Base-by-base conservation (phyloP, 1,284 basidiomycete genomes). In the Fistulina hepatica region DNA sequence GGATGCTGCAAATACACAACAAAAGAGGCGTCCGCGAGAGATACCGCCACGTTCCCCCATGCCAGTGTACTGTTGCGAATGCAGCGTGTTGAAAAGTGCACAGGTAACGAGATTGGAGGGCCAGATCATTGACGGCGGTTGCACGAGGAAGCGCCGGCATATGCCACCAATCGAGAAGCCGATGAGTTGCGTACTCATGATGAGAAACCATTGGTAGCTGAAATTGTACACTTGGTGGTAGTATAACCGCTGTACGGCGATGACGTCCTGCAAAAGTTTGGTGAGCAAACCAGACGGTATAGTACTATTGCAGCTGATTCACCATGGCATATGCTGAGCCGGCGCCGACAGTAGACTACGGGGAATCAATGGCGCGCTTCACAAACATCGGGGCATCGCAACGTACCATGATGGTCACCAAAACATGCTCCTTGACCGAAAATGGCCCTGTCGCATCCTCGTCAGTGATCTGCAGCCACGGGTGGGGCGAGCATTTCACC, bases 81-180 rank as follows among this genome's bases (percentile, higher is more conserved):
- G 74, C 5, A 76, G 54, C 1, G 74, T 76, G 53, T 76, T 76
- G 59, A 90, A 76, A 13, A 84, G 71, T 3, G 86, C 82, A 28
- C 81, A 77, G 26, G 63, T 67, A 19, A 85, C 80, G 12, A 90
- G 64, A 36, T 76, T 77, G 16, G 67, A 63, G 0, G 86, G 86
- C 86, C 86, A 90, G 44, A 90, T 79, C 79, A 90, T 83, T 2
- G 78, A 77, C 0, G 84, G 81, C 0, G 86, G 86, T 48, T 73
- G 70, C 13, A 86, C 79, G 23, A 85, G 64, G 58, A 80, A 78
- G 12, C 69, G 66, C 11, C 71, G 59, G 34, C 69, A 64, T 34
- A 80, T 50, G 6, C 85, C 85, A 5, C 84, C 81, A 6, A 86
- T 65, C 8, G 77, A 73, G 48, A 86, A 81, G 0, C 84, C 85